Percentiles rank a stretch among this genome's conserved stretches.
Conservation (phyloP, 2,329 filamentous ascomycete genomes). For the Colletotrichum sp. region DNA sequence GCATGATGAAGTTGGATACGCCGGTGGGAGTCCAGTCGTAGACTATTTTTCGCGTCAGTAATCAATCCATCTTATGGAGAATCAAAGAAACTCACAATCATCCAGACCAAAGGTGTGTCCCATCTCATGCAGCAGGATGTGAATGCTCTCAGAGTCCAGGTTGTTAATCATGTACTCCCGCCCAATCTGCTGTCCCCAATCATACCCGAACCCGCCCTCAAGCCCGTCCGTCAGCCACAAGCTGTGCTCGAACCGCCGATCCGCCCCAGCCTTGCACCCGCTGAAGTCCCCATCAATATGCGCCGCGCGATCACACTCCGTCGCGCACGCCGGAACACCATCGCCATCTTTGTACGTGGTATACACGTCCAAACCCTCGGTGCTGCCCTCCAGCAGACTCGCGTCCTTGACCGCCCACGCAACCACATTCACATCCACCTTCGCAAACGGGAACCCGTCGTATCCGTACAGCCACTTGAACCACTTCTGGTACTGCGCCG, state of each 20-base stretch:
- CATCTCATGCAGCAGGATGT: constrained; percentile 52
- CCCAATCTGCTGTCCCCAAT: constrained; percentile 50
- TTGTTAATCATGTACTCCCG: constrained; percentile 46
- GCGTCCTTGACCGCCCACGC: constrained; percentile 46
- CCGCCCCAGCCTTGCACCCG: constrained; percentile 40
- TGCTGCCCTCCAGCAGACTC: constrained; percentile 39
- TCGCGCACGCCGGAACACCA: constrained; percentile 45
- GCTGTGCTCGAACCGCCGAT: constrained; percentile 46
- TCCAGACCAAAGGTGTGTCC: constrained; percentile 48
- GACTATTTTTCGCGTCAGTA: background rate
- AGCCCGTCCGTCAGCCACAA: constrained; percentile 53
- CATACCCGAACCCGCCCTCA: constrained; percentile 46
- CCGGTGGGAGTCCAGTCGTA: constrained; percentile 46
- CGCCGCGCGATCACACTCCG: constrained; percentile 46
- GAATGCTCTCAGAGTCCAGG: constrained; percentile 40
- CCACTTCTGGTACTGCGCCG: constrained; percentile 43
- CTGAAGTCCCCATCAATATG: constrained; percentile 45
- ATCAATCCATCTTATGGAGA: background rate
- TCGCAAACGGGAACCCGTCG: constrained; percentile 45
- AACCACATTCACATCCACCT: constrained; percentile 44
- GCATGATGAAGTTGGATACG: constrained; percentile 48
- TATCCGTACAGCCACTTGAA: constrained; percentile 48
- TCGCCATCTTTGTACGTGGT: constrained; percentile 38
- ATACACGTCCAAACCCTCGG: constrained; percentile 42
- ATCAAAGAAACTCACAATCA: constrained; percentile 30